These are phyloP conservation scores for Heterobasidion annosum DNA, from an alignment of 1,284 basidiomycete genomes.

Conservation along the genomic window DNA sequence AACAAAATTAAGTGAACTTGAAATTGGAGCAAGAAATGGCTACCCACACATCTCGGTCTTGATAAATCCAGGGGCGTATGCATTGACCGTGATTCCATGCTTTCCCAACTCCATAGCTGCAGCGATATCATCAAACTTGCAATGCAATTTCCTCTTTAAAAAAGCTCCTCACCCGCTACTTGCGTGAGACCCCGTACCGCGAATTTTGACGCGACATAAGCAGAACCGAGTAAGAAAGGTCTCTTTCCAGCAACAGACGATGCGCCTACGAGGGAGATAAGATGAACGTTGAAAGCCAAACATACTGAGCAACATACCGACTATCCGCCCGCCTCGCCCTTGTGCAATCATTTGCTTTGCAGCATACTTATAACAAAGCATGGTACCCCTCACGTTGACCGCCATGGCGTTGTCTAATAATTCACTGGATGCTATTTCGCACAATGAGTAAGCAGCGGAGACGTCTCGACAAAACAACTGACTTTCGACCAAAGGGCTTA, in stretches of 20 bases:
- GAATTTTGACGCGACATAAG: constrained; percentile 3
- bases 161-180: not conserved
- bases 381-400: not conserved
- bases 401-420: not conserved
- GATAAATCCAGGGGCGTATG: constrained; percentile 14
- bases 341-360: constrained; percentile 6
- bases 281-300: too few relatives aligned
- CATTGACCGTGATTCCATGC: constrained; percentile 19
- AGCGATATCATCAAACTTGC: not conserved
- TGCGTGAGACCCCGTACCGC: constrained; percentile 5
- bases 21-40: not conserved
- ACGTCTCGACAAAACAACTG: not conserved
- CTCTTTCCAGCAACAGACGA: constrained; percentile 2
- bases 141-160: not conserved
- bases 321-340: constrained; percentile 2
- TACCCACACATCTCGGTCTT: not conserved
- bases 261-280: not conserved
- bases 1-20: not conserved
- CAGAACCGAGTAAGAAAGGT: not conserved
- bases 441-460: not conserved
- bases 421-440: not conserved
- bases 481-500: constrained; percentile 13
- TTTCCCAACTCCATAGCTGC: constrained; percentile 14
- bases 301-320: not conserved
- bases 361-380: constrained; percentile 6